Evolutionary conservation across 2,329 filamentous ascomycete species (phyloP).

Genomic region (Fusarium globosum): DNA sequence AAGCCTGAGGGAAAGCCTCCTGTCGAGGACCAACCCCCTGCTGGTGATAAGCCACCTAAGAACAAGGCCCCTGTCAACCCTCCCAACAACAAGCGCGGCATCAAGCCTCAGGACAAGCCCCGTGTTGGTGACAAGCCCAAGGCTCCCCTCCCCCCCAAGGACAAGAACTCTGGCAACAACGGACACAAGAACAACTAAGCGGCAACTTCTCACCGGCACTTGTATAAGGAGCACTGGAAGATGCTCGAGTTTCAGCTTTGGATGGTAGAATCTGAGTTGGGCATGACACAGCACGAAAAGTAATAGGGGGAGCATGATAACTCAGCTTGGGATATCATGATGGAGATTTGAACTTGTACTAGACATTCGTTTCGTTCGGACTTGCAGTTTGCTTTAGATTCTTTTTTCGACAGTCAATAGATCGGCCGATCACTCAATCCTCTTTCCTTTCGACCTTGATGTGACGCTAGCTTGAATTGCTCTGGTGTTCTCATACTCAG

Average conservation of each 20-base stretch:
- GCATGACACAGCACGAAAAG: background rate
- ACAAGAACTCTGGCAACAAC: background rate
- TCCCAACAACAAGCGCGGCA: background rate
- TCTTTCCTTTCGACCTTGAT: accelerated
- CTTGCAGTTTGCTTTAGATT: background rate
- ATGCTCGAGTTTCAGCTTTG: background rate
- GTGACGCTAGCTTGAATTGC: accelerated
- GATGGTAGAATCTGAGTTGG: too few species aligned
- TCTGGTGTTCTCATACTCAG: too few species aligned
- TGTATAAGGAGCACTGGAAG: background rate
- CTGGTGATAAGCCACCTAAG: background rate
- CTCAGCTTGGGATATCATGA: background rate
- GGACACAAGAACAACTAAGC: constrained; percentile 3
- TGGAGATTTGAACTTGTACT: background rate
- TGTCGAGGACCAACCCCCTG: background rate
- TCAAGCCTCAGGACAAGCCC: background rate
- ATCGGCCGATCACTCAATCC: constrained; percentile 12
- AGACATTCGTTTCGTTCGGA: background rate
- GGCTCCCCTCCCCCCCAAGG: background rate
- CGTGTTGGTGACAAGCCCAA: background rate
- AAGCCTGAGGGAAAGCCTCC: background rate
- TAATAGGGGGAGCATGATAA: background rate
- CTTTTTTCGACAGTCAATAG: constrained; percentile 4
- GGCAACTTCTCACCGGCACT: background rate
- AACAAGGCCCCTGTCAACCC: background rate